Evolutionary conservation across 1,284 basidiomycete species (phyloP), one percentile per base, ranked within the genome.

Genomic region (Coniferiporia sulphurascens): DNA sequence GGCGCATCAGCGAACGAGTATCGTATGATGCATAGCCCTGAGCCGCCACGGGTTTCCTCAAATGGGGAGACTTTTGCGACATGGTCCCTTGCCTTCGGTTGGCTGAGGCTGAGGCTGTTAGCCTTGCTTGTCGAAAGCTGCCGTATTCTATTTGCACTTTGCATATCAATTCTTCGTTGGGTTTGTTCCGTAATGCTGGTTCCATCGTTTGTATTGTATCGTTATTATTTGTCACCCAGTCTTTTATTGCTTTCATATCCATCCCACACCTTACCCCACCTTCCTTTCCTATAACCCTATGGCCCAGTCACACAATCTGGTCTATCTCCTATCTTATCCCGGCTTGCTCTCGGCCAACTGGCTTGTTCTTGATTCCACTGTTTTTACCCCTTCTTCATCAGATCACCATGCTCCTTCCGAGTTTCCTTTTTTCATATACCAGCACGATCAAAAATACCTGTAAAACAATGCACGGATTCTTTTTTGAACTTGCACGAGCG

Each of bases 381-480:
- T 32, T 55, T n/a, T 44, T 32, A 46, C 27, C 54, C 13, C 41
- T 46, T 27, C 27, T 2, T 27, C 5, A 27, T 27, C 27, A 27
- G 27, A 27, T 27, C 27, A 27, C 5, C 27, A 27, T 27, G 27
- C 27, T 27, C 27, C 5, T 27, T 27, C 27, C 27, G 27, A 27
- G 27, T 27, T 27, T 27, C 36, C 22, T 48, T 22, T 58, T 36
- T 50, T 54, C 52, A 19, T 60, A 60, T 60, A 60, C 55, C 53
- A 56, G 59, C 59, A 56, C 46, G 59, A 36, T 36, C 34, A 49
- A 35, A 60, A 27, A 19, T 22, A 56, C 27, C 49, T 60, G 59
- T 60, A 58, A 45, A 50, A 56, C 56, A 57, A 41, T 55, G 41
- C 32, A 48, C 22, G n/a, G 48, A 49, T 15, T 12, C 7, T 48